phyloP scores from a whole-genome alignment of 148 eudicot species.

The Simmondsia chinensis region DNA sequence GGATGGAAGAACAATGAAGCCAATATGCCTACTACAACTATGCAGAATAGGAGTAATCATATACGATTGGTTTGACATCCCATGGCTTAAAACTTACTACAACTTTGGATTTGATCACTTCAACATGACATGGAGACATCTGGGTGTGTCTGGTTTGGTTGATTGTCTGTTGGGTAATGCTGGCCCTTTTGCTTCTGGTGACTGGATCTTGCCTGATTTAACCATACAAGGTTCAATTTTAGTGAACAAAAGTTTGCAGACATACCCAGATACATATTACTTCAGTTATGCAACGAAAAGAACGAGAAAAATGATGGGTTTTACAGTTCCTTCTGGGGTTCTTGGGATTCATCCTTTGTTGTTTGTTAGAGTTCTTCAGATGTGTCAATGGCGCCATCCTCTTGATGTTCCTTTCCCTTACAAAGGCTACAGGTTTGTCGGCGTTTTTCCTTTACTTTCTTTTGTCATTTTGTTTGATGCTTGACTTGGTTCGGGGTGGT shows the following conservation, averaged over 20 bases:
- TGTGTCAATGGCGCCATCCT: slow-evolving; percentile 88
- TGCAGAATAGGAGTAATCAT: slow-evolving; percentile 62
- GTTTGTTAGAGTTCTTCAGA: slow-evolving; percentile 78
- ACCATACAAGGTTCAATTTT: slow-evolving; percentile 73
- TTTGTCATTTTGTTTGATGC: no score
- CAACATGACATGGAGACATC: slow-evolving; percentile 73
- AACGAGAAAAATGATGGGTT: slow-evolving; percentile 51
- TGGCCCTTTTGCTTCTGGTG: slow-evolving; percentile 89
- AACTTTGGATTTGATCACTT: slow-evolving; percentile 89
- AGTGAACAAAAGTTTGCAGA: slow-evolving; percentile 50
- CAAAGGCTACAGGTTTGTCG: slow-evolving; percentile 79
- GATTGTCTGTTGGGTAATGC: slow-evolving; percentile 63
- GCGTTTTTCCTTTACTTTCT: no score
- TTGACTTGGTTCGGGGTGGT: no score
- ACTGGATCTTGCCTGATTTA: slow-evolving; percentile 92
- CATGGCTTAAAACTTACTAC: slow-evolving; percentile 68
- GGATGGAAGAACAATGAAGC: slow-evolving; percentile 65
- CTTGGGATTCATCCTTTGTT: slow-evolving; percentile 73
- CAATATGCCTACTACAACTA: slow-evolving; percentile 60
- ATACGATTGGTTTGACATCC: slow-evolving; percentile 80
- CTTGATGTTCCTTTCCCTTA: slow-evolving; percentile 68
- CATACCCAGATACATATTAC: slow-evolving; percentile 82
- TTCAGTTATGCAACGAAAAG: slow-evolving; percentile 91
- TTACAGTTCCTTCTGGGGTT: slow-evolving; percentile 65
- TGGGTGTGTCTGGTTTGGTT: slow-evolving; percentile 59